Evolutionary conservation across 2,329 filamentous ascomycete genomes (phyloP), one percentile per base, ranked within the genome.

Genomic region (Plectosphaerella plurivora): DNA sequence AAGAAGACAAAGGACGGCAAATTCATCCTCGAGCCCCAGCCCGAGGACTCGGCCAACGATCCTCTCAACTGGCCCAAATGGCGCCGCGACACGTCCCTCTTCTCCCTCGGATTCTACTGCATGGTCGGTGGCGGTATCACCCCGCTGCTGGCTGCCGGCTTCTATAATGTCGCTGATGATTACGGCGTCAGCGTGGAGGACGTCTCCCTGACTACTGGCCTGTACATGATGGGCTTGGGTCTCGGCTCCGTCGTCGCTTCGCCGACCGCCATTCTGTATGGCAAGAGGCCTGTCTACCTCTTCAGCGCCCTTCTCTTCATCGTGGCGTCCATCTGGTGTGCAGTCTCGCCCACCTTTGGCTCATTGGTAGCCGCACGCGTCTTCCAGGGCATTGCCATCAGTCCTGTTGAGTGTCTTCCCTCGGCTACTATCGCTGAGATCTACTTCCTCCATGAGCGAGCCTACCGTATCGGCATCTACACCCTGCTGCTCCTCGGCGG

Each of bases 391-490:
- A 76, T 97, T 9, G 87, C 91, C 1, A 86, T 97, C 47, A 94
- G 89, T 58, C 91, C 91, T 0, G 90, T 96, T 9, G 93, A 97
- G 68, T 96, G 91, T 63, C 78, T 97, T 28, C 93, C 93, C 0
- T 96, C 91, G 5, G 92, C 93, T 15, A 96, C 91, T 0, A 93
- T 97, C 62, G 91, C 92, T 3, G 93, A 97, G 68, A 97, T 97
- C 54, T 97, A 92, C 74, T 97, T 96, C 64, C 76, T 97, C 18
- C 93, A 97, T 62, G 93, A 97, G 71, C 81, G 93, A 55, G 93
- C 93, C 0, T 97, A 92, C 65, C 87, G 93, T 5, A 84, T 97
- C 45, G 94, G 94, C 11, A 91, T 97, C 22, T 97, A 97, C 65
- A 97, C 92, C 0, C 72, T 97, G 18, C 75, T 97, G 6, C 77